Percentiles rank a stretch among this genome's conserved stretches.
These are phyloP conservation scores for Cryptococcus depauperatus DNA, from an alignment of 1,284 basidiomycete species.

Conservation along the genomic window DNA sequence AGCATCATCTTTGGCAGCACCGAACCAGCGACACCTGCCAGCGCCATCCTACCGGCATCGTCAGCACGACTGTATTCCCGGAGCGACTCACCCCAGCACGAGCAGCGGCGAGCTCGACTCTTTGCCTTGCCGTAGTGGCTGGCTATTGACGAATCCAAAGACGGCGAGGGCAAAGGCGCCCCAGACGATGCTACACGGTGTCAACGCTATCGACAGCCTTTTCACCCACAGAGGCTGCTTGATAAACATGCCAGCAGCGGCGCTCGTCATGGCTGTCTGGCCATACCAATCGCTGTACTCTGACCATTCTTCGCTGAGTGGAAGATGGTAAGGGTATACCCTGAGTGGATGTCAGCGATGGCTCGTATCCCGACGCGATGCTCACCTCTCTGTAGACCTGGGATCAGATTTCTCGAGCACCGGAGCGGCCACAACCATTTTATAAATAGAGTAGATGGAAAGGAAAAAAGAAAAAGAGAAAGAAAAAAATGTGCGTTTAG, in stretches of 20 bases:
- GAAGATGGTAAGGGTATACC: constrained; percentile 37
- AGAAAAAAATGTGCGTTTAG: not conserved
- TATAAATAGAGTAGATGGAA: constrained; percentile 1
- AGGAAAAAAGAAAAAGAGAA: not conserved
- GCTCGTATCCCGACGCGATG: not conserved
- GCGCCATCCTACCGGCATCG: constrained; percentile 28
- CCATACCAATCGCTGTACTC: constrained; percentile 34
- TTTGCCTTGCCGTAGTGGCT: constrained; percentile 28
- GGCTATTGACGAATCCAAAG: constrained; percentile 28
- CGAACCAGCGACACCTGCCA: constrained; percentile 33
- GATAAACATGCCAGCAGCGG: constrained; percentile 43
- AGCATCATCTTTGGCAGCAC: constrained; percentile 35
- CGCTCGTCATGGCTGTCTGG: constrained; percentile 34
- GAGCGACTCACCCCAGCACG: constrained; percentile 31
- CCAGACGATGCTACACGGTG: constrained; percentile 33
- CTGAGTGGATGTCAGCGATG: constrained; percentile 11
- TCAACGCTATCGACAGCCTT: not conserved
- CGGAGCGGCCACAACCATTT: constrained; percentile 32
- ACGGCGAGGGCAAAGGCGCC: constrained; percentile 29
- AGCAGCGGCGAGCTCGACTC: constrained; percentile 33
- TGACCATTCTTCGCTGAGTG: constrained; percentile 33
- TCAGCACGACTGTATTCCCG: not conserved
- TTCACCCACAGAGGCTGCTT: constrained; percentile 39
- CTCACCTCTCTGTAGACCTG: constrained; percentile 33
- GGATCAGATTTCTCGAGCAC: constrained; percentile 40